These are phyloP conservation scores for Phyllosticta citribraziliensis DNA, from an alignment of 2,329 filamentous ascomycete genomes.

Conservation along the genomic window DNA sequence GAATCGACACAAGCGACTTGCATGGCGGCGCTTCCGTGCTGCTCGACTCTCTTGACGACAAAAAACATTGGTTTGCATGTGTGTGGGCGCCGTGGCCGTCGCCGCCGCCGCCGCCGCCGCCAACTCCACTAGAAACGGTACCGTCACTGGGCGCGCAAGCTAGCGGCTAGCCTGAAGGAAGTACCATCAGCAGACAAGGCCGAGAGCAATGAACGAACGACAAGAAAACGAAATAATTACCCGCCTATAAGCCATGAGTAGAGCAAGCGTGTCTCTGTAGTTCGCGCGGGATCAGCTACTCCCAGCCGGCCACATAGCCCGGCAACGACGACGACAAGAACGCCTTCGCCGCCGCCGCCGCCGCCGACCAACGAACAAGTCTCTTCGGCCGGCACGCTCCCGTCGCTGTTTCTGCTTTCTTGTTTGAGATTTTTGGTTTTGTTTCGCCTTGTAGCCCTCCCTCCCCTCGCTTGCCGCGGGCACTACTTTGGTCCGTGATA, in stretches of 20 bases:
- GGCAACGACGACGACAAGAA: background rate
- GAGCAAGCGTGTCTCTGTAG: background rate
- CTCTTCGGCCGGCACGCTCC: background rate
- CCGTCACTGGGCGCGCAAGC: background rate
- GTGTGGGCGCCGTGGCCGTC: no score
- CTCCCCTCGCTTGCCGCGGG: background rate
- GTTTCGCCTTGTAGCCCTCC: background rate
- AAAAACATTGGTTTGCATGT: background rate
- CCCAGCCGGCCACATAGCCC: background rate
- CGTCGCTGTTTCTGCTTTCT: background rate
- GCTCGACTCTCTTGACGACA: background rate
- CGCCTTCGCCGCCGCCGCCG: no score
- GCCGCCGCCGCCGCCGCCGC: no score
- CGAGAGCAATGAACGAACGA: no score
- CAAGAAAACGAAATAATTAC: background rate
- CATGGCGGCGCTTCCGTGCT: background rate
- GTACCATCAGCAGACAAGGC: background rate
- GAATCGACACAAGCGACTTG: background rate
- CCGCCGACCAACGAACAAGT: background rate
- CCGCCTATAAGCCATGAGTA: background rate
- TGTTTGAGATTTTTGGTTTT: background rate
- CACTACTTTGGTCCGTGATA: background rate
- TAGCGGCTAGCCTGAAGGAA: background rate
- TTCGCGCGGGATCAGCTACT: background rate
- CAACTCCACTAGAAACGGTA: background rate